These are phyloP conservation scores for Jasminum sambac DNA, from an alignment of 257 asterid species.

Conservation along the genomic window DNA sequence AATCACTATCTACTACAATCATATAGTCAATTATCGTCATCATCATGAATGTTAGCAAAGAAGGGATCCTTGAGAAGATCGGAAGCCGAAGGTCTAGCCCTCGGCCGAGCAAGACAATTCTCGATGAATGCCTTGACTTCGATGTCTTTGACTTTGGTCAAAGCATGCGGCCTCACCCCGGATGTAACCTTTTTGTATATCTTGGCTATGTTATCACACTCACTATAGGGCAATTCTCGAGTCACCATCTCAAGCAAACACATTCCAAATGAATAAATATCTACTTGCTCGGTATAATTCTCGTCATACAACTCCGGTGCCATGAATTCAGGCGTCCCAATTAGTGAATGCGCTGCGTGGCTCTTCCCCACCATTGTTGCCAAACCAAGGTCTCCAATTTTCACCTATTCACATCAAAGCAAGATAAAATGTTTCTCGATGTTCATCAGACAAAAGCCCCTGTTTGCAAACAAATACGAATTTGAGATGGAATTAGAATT, in stretches of 20 bases:
- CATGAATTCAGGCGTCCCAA: conserved; percentile 91
- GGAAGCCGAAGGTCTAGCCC: conserved; percentile 71
- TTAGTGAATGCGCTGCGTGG: conserved; percentile 62
- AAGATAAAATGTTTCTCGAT: conserved; percentile 16
- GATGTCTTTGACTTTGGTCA: conserved; percentile 65
- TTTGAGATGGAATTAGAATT: too few species aligned
- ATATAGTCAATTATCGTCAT: conserved; percentile 34
- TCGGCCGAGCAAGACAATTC: conserved; percentile 68
- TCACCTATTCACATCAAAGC: conserved; percentile 48
- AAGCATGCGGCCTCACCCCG: conserved; percentile 69
- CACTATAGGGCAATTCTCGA: conserved; percentile 62
- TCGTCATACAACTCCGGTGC: conserved; percentile 83
- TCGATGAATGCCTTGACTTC: conserved; percentile 64
- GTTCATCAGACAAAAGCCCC: neutral
- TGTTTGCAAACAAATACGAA: too few species aligned
- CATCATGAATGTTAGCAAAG: conserved; percentile 54
- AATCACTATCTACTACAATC: conserved; percentile 18
- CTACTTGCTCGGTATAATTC: conserved; percentile 61
- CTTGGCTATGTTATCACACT: conserved; percentile 66
- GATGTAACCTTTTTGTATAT: conserved; percentile 69
- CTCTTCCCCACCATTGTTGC: conserved; percentile 64
- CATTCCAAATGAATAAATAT: conserved; percentile 80
- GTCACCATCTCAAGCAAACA: conserved; percentile 86
- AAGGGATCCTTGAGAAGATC: conserved; percentile 68
- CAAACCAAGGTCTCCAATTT: conserved; percentile 80